phyloP scores from a whole-genome alignment of 164 flowering plant genomes.

The Liquidambar formosana region DNA sequence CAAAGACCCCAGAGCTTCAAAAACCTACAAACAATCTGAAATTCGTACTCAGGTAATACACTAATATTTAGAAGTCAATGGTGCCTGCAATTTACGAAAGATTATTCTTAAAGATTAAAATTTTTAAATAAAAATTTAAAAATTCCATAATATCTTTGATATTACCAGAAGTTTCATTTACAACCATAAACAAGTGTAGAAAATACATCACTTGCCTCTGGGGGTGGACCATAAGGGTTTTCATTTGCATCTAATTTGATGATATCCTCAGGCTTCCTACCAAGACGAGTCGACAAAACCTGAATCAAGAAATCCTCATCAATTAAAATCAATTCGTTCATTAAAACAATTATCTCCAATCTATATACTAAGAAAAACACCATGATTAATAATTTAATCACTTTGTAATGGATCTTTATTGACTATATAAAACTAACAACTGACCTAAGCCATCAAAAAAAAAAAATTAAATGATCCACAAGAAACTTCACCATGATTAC shows the following conservation, averaged over 20 bases:
- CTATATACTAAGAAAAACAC: no score
- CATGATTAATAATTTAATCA: neutral
- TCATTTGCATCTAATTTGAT: constrained; percentile 97
- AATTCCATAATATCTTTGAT: neutral
- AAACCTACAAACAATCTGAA: constrained; percentile 64
- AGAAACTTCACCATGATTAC: no score
- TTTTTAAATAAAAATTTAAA: neutral
- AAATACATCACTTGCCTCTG: constrained; percentile 69
- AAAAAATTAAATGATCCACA: no score
- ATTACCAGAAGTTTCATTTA: neutral
- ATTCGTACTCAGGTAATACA: constrained; percentile 22
- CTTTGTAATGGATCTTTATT: neutral
- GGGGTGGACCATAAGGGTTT: constrained; percentile 99
- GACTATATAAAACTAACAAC: neutral
- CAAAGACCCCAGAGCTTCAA: constrained; percentile 76
- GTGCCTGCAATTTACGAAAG: neutral
- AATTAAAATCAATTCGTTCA: constrained; percentile 2
- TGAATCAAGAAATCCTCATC: constrained; percentile 24
- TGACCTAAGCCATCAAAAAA: no score
- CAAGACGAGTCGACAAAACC: constrained; percentile 88
- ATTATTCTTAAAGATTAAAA: neutral
- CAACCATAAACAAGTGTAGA: neutral
- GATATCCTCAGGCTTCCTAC: constrained; percentile 96
- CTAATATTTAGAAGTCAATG: constrained; percentile 2
- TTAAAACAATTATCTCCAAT: no score